Conservation (phyloP, 2,329 filamentous ascomycete genomes). For the Aspergillus piperis region DNA sequence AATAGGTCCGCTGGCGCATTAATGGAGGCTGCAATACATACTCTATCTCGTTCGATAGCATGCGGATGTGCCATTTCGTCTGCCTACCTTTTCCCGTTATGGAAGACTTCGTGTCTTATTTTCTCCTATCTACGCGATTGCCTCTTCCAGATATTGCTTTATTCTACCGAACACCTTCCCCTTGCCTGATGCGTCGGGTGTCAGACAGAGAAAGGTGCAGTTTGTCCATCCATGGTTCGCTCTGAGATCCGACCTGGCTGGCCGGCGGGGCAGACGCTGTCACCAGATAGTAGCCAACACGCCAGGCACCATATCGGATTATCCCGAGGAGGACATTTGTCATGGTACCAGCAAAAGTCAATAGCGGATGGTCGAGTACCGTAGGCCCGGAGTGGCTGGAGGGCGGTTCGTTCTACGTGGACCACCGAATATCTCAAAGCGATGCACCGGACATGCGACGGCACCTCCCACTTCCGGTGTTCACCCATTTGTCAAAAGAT, state of each 20-base stretch:
- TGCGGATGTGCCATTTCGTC: not conserved
- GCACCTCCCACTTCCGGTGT: not conserved
- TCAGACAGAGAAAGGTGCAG: conserved; percentile 13
- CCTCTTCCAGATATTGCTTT: not conserved
- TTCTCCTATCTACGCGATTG: conserved; percentile 5
- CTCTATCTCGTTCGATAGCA: conserved; percentile 3
- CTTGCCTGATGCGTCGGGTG: conserved; percentile 20
- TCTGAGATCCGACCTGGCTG: not conserved
- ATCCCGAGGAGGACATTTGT: not conserved
- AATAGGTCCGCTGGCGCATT: not conserved
- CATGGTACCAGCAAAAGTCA: not conserved
- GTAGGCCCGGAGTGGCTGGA: not conserved
- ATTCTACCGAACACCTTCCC: not conserved
- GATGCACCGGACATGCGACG: conserved; percentile 3
- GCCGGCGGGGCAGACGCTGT: not conserved
- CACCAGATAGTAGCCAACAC: conserved; percentile 1
- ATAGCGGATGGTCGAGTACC: not conserved
- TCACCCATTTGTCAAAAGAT: not conserved
- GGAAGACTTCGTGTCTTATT: conserved; percentile 1
- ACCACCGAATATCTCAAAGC: not conserved
- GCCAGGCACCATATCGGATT: conserved; percentile 1
- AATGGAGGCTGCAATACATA: not conserved
- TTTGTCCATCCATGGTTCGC: not conserved
- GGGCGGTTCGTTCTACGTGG: conserved; percentile 1
- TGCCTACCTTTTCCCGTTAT: not conserved